Base-by-base conservation (phyloP, 768 basidiomycete genomes). In the Macrolepiota albuminosa region DNA sequence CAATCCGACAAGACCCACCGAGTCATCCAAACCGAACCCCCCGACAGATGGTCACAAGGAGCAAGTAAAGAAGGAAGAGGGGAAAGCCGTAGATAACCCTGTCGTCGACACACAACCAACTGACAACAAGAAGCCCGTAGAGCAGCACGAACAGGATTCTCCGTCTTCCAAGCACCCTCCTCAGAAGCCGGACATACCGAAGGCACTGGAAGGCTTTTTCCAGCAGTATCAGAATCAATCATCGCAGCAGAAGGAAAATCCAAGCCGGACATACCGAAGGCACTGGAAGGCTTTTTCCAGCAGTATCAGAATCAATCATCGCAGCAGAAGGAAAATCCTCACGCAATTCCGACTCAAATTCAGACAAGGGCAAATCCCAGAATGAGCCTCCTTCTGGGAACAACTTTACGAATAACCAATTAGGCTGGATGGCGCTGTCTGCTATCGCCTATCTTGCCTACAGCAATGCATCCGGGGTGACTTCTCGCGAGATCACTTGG, bases 401-500 rank as follows among this genome's bases (percentile, higher is more conserved):
- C 58, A 77, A 78, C 66, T 85, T 87, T 65, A 82, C 78, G 65
- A 87, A 86, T 64, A 78, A 82, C 21, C 80, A 83, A 68, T 64
- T 83, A 33, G 76, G 69, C 4, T 84, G 83, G 65, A 67, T 89
- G 57, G 72, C 74, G 24, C 77, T 76, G 4, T 76, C 86, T 55
- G 81, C 83, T 31, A 79, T 85, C 14, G 82, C 84, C 24, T 88
- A 86, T 67, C 80, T 88, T 66, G 77, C 88, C 14, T 90, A 87
- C 66, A 82, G 83, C 14, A 78, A 84, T 59, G 81, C 85, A 13
- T 78, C 76, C 42, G 72, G 77, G 0, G 75, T 81, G 4, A 74
- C 76, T 29, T 84, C 89, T 1, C 85, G 90, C 60, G 97, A 99
- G 76, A 98, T 99, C 65, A 99, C 97, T 63, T 99, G 97, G 96